Conservation (phyloP, 345 rosid species). For the Camelina laxa region DNA sequence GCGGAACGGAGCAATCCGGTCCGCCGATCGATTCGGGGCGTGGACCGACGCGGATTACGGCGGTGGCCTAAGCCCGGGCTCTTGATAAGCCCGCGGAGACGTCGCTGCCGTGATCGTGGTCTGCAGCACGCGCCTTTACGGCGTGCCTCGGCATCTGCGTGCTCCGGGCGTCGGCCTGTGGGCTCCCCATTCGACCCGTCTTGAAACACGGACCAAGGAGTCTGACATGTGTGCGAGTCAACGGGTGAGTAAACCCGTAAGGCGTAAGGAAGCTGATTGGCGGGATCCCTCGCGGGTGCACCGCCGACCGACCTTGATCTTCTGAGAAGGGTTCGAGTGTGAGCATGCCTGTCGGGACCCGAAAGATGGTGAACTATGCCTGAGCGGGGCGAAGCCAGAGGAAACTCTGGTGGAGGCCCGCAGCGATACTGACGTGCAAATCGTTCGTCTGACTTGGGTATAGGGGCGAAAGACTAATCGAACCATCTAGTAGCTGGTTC, state of each 20-base stretch:
- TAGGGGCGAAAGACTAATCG: constrained; percentile 58
- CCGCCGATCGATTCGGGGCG: too few relatives aligned
- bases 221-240: constrained; percentile 57
- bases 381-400: background rate
- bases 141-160: background rate
- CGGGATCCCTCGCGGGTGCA: constrained; percentile 10
- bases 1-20: too few relatives aligned
- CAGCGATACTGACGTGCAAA: constrained; percentile 24
- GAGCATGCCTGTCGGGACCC: background rate
- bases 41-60: too few relatives aligned
- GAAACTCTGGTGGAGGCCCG: constrained; percentile 9
- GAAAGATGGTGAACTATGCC: constrained; percentile 7
- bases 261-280: constrained; percentile 9
- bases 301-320: background rate
- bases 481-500: constrained; percentile 58
- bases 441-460: constrained; percentile 50
- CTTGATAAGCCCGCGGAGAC: background rate
- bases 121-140: background rate
- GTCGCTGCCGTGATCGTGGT: background rate
- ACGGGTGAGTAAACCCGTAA: constrained; percentile 38
- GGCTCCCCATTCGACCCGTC: constrained; percentile 57
- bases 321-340: background rate
- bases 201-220: constrained; percentile 71
- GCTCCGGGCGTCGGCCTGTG: constrained; percentile 43
- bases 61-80: background rate